Conservation (phyloP, 148 eudicot genomes). For the Nepenthes gracilis region DNA sequence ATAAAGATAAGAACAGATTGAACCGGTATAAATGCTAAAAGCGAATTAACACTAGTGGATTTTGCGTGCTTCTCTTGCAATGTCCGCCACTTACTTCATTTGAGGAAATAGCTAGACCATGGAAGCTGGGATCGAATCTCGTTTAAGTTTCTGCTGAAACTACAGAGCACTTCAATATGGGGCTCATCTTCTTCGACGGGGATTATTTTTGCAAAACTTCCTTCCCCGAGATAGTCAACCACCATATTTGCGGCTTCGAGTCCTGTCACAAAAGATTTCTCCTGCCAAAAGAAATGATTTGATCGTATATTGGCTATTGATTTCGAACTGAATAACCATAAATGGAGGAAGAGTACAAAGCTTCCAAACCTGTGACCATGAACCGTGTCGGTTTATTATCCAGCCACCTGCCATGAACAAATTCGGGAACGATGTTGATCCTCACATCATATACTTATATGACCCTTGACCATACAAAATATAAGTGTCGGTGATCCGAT, state of each 20-base stretch:
- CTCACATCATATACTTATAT: slow-evolving; percentile 60
- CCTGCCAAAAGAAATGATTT: slow-evolving; percentile 21
- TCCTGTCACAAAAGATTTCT: slow-evolving; percentile 61
- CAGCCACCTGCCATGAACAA: slow-evolving; percentile 76
- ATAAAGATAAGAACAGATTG: no score
- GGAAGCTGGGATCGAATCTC: slow-evolving; percentile 52
- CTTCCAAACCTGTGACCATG: slow-evolving; percentile 57
- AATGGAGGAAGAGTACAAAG: not conserved
- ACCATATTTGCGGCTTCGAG: slow-evolving; percentile 77
- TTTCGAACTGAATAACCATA: not conserved
- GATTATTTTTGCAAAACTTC: slow-evolving; percentile 45
- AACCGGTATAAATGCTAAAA: no score
- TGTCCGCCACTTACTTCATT: slow-evolving; percentile 12
- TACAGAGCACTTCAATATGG: slow-evolving; percentile 52
- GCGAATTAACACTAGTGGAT: no score
- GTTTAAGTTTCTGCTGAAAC: slow-evolving; percentile 38
- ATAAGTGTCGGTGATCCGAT: not conserved
- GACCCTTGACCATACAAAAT: slow-evolving; percentile 30
- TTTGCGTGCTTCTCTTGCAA: no score
- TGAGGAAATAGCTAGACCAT: slow-evolving; percentile 45
- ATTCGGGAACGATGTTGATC: slow-evolving; percentile 65
- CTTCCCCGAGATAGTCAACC: slow-evolving; percentile 55
- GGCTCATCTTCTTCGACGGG: slow-evolving; percentile 60
- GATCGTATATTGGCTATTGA: not conserved
- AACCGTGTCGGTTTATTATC: slow-evolving; percentile 67